These are phyloP conservation scores for Aspergillus pseudotamarii DNA, from an alignment of 2,329 filamentous ascomycete genomes.

Conservation along the genomic window DNA sequence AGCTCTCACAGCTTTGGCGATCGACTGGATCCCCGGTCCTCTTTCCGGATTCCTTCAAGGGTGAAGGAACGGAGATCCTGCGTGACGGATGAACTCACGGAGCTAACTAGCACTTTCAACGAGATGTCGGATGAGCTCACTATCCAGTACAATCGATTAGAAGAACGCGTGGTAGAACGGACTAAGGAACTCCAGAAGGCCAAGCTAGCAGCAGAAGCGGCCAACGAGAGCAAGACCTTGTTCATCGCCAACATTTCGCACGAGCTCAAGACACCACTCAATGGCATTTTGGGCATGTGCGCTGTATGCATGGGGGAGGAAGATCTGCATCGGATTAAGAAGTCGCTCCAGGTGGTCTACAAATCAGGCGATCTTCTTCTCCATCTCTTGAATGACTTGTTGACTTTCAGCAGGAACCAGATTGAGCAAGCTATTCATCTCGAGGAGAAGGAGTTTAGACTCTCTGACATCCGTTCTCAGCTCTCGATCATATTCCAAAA, in stretches of 20 bases:
- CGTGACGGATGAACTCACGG: constrained; percentile 81
- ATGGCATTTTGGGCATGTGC: constrained; percentile 90
- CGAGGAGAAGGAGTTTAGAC: constrained; percentile 80
- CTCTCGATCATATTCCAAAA: constrained; percentile 86
- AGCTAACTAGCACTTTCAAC: constrained; percentile 83
- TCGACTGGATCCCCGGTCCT: constrained; percentile 39
- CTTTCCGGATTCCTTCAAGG: constrained; percentile 81
- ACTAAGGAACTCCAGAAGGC: constrained; percentile 84
- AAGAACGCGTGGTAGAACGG: constrained; percentile 80
- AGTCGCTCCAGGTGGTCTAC: constrained; percentile 84
- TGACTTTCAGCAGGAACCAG: constrained; percentile 95
- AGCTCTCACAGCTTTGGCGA: constrained; percentile 7
- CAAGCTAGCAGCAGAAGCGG: constrained; percentile 90
- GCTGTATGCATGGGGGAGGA: constrained; percentile 92
- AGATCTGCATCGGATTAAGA: constrained; percentile 74
- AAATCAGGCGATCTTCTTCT: constrained; percentile 83
- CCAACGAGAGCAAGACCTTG: constrained; percentile 91
- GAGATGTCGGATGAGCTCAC: constrained; percentile 90
- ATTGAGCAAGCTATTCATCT: constrained; percentile 81
- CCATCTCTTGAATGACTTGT: constrained; percentile 82
- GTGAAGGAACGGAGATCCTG: constrained; percentile 75
- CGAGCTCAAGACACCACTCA: constrained; percentile 86
- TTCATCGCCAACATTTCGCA: constrained; percentile 91
- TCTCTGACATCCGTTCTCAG: constrained; percentile 83
- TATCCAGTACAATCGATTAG: constrained; percentile 81